Conservation (phyloP, 176 grass and related monocot genomes). For the Pontederia paniculata region DNA sequence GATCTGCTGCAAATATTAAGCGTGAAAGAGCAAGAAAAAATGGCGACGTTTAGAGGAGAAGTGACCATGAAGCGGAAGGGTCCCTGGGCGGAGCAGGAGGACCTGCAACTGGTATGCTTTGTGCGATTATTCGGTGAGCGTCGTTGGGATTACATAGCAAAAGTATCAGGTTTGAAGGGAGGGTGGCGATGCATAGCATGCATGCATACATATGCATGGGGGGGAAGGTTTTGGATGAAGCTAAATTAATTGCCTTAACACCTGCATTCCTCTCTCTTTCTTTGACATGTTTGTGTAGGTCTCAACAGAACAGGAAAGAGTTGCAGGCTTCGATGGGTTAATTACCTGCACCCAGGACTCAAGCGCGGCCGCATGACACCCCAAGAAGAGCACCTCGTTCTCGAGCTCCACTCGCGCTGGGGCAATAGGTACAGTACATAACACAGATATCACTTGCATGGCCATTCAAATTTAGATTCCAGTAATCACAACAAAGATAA, state of each 20-base stretch:
- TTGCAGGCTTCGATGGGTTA: conserved; percentile 59
- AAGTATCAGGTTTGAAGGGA: conserved; percentile 63
- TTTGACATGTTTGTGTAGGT: conserved; percentile 18
- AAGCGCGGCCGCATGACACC: conserved; percentile 50
- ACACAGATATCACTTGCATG: too few relatives aligned
- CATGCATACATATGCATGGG: background rate
- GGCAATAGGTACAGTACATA: conserved; percentile 25
- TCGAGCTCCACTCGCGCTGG: conserved; percentile 40
- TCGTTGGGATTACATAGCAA: conserved; percentile 64
- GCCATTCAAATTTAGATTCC: too few relatives aligned
- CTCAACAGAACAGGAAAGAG: conserved; percentile 51
- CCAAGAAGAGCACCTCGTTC: conserved; percentile 39
- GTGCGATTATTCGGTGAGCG: conserved; percentile 55
- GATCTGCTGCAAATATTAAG: too few relatives aligned
- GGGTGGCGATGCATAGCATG: conserved; percentile 27
- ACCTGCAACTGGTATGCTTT: conserved; percentile 40
- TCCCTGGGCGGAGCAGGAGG: conserved; percentile 57
- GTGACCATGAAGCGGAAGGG: conserved; percentile 24
- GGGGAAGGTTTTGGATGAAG: conserved; percentile 5
- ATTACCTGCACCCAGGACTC: conserved; percentile 54
- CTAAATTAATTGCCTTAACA: background rate
- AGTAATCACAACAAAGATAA: background rate
- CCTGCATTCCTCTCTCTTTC: conserved; percentile 6
- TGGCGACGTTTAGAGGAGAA: conserved; percentile 7
- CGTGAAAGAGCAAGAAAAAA: background rate